phyloP scores from a whole-genome alignment of 805 yeast species.

The Myxozyma mucilagina region DNA sequence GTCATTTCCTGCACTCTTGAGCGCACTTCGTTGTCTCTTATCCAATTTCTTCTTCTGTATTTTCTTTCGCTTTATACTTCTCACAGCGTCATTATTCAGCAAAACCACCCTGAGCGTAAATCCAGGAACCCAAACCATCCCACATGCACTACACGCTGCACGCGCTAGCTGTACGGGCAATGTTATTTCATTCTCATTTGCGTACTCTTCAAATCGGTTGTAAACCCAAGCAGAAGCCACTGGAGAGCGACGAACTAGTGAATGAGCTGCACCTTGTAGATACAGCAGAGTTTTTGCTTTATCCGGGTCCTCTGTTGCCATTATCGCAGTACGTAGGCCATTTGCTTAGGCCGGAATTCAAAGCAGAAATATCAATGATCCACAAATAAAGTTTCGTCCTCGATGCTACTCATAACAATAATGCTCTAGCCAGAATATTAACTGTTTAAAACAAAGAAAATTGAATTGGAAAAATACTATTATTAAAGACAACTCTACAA shows the following conservation, averaged over 20 bases:
- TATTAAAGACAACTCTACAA: background rate
- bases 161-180: conserved; percentile 23
- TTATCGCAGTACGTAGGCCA: background rate
- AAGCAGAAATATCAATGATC: background rate
- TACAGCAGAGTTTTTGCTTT: background rate
- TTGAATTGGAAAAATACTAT: background rate
- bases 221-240: conserved; percentile 18
- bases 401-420: no score
- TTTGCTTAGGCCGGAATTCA: background rate
- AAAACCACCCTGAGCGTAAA: conserved; percentile 16
- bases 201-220: conserved; percentile 8
- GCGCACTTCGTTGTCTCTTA: background rate
- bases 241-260: conserved; percentile 9
- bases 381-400: no score
- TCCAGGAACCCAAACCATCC: conserved; percentile 29
- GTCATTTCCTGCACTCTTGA: background rate
- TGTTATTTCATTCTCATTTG: conserved; percentile 1
- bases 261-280: conserved; percentile 26
- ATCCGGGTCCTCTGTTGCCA: background rate
- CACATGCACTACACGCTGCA: conserved; percentile 23
- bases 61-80: background rate
- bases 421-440: no score
- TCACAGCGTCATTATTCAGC: background rate
- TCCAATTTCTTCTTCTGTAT: conserved; percentile 1
- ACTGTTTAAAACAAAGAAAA: background rate